Conservation (phyloP, 129 eudicot species). For the Tanacetum coccineum region DNA sequence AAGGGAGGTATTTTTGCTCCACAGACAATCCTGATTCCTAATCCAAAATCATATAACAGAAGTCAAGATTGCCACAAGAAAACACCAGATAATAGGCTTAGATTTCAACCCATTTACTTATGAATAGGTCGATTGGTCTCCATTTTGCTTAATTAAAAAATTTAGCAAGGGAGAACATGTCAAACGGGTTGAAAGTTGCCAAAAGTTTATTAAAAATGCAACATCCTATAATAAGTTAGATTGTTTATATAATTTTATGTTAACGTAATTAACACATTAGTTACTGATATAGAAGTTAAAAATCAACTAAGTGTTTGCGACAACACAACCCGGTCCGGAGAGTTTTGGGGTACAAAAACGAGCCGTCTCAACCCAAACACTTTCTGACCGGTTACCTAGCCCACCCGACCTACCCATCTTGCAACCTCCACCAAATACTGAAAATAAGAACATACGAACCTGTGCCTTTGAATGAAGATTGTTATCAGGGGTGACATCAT, state of each 20-base stretch:
- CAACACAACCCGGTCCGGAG: no score
- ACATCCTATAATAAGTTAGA: background rate
- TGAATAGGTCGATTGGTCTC: background rate
- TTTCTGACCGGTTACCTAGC: background rate
- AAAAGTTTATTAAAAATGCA: background rate
- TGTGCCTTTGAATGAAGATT: slow-evolving; percentile 24
- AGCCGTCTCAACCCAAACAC: no score
- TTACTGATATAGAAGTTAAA: no score
- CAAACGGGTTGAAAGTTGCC: background rate
- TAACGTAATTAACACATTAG: background rate
- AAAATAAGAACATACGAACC: slow-evolving; percentile 35
- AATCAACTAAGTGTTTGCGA: no score
- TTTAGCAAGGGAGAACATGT: background rate
- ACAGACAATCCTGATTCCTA: slow-evolving; percentile 37
- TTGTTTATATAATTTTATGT: background rate
- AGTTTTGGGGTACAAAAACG: no score
- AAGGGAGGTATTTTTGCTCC: slow-evolving; percentile 30
- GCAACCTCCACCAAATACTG: background rate
- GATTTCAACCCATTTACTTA: background rate
- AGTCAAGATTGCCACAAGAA: slow-evolving; percentile 12
- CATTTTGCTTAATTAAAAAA: background rate
- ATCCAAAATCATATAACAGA: slow-evolving; percentile 13
- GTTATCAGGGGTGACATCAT: slow-evolving; percentile 33
- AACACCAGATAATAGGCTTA: background rate
- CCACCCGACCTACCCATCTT: background rate